Base-by-base conservation (phyloP, 148 eudicot genomes). In the Amaranthus cruentus region DNA sequence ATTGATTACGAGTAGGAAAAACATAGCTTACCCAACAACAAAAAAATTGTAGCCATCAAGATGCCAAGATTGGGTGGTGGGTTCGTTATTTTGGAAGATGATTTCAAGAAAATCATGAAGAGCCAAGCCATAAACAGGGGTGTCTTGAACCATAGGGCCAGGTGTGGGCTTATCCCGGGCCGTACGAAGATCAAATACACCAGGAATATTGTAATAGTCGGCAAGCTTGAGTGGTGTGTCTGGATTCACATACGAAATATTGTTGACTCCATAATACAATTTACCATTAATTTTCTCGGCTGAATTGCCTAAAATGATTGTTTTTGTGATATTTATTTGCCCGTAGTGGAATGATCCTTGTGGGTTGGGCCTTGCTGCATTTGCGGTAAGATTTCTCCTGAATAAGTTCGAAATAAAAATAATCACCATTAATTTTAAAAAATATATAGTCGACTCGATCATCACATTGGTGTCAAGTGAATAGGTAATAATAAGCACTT, bases 331-430 rank as follows among this genome's bases (percentile, higher is more conserved):
- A 38, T 81, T 76, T 14, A 92, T 88, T 10, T 83, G 76, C 44
- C 97, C 97, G 72, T 88, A 92, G 55, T 86, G 97, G 72, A 62
- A 91, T 6, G 97, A 78, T 15, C 97, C 97, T 80, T 91, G 97
- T 42, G 92, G 94, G 59, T 91, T 91, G 9, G 97, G 97, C 79
- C 97, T 84, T 21, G 94, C 97, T 8, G 97, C 94, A 73, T 88
- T 91, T 2, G 97, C 94, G 51, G 97, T 91, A 78, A 91, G 77
- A 70, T 89, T 91, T 89, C 85, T 80, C 79, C 94, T 89, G 38
- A 28, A 28, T 0, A 28, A 28, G 38, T 28, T 28, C 38, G 38
- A 28, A 28, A 28, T 28, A 28, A 18, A 18, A 18, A 44, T 9
- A 74, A 47, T 18, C 18, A 18, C 18, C 18, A 18, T 18, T 18